Percentiles rank a stretch among this genome's conserved stretches.
Conservation (phyloP, 352 stramenopile species). For the Pythium biforme region DNA sequence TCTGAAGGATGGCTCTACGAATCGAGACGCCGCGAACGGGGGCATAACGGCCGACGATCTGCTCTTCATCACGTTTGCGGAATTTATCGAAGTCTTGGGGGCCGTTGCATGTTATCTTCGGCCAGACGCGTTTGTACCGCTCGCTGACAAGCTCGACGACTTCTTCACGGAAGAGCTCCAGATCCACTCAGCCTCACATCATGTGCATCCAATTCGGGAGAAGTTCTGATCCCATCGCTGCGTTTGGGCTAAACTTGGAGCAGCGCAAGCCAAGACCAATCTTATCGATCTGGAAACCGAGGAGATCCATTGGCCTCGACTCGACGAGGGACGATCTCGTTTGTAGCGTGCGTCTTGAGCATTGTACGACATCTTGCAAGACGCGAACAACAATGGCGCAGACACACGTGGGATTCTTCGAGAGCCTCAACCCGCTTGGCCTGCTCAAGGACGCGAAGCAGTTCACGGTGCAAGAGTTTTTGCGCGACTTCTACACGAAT, state of each 20-base stretch:
- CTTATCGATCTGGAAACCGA: background rate
- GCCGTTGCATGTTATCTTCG: slow-evolving; percentile 62
- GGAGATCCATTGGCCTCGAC: background rate
- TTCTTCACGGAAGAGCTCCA: slow-evolving; percentile 42
- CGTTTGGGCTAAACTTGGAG: background rate
- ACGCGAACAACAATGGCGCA: slow-evolving; percentile 11
- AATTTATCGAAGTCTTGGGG: slow-evolving; percentile 59
- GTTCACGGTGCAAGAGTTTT: slow-evolving; percentile 58
- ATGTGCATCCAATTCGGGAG: background rate
- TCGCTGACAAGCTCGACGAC: slow-evolving; percentile 52
- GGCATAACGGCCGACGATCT: slow-evolving; percentile 18
- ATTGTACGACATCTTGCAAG: background rate
- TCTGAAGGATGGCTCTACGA: background rate
- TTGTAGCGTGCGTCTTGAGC: background rate
- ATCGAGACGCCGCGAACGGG: too few relatives aligned
- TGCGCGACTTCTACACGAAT: slow-evolving; percentile 74
- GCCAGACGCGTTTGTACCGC: slow-evolving; percentile 56
- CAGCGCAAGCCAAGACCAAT: background rate
- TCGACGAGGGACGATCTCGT: background rate
- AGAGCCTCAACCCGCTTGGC: slow-evolving; percentile 52
- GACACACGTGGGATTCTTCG: slow-evolving; percentile 42
- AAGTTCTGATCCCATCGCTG: slow-evolving; percentile 4
- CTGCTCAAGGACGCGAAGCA: slow-evolving; percentile 54
- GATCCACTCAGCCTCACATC: background rate
- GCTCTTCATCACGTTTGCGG: slow-evolving; percentile 51